A percentile compares a stretch with the other conserved stretches of the same genome.
Evolutionary conservation across 1,139 yeast species (phyloP).

Genomic region (Kodamaea derodonti): DNA sequence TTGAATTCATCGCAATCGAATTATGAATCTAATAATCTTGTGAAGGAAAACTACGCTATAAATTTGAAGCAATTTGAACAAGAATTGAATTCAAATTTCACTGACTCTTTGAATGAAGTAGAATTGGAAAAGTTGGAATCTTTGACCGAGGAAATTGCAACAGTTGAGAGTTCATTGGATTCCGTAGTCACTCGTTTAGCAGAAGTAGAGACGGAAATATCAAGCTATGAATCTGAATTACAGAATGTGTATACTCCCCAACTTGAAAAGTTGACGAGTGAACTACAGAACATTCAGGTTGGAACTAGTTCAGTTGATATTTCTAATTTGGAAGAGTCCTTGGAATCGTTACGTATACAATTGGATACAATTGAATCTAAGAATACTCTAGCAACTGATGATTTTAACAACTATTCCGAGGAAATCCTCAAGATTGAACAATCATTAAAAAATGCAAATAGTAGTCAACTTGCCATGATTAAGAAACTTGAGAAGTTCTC

Average conservation of each 20-base stretch:
- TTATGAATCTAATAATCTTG: slow-evolving; percentile 19
- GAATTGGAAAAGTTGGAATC: slow-evolving; percentile 34
- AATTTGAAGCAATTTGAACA: slow-evolving; percentile 36
- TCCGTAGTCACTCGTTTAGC: slow-evolving; percentile 41
- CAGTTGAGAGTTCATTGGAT: slow-evolving; percentile 40
- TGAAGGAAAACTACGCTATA: slow-evolving; percentile 24
- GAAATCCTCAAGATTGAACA: slow-evolving; percentile 39
- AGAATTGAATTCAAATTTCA: slow-evolving; percentile 57
- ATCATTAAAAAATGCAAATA: slow-evolving; percentile 47
- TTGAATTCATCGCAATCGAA: slow-evolving; percentile 21
- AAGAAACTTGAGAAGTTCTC: slow-evolving; percentile 60
- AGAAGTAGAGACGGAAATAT: slow-evolving; percentile 48
- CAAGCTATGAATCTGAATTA: slow-evolving; percentile 55
- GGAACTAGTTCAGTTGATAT: slow-evolving; percentile 39
- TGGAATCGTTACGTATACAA: slow-evolving; percentile 20
- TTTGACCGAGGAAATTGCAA: slow-evolving; percentile 36
- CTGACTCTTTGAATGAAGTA: slow-evolving; percentile 45
- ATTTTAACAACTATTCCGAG: slow-evolving; percentile 22
- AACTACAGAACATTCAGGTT: slow-evolving; percentile 19
- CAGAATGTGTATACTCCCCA: slow-evolving; percentile 43
- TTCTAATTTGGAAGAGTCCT: slow-evolving; percentile 30
- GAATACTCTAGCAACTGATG: slow-evolving; percentile 14
- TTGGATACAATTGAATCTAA: slow-evolving; percentile 22
- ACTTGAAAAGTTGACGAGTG: slow-evolving; percentile 33
- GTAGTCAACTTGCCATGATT: slow-evolving; percentile 52